These are phyloP conservation scores for Actinomucor elegans DNA, from an alignment of 371 early-diverging fungal genomes.

Conservation along the genomic window DNA sequence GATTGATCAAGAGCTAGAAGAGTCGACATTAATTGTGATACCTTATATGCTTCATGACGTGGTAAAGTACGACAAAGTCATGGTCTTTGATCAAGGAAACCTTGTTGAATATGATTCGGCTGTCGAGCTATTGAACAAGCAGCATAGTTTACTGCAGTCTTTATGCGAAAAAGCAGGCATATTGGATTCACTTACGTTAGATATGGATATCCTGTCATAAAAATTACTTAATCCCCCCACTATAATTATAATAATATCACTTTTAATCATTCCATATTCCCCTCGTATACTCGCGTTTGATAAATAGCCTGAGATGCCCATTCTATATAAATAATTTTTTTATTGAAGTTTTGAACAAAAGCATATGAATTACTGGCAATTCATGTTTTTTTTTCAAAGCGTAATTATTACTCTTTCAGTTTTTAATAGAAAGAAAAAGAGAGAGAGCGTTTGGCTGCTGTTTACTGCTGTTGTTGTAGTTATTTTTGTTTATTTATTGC, in stretches of 20 bases:
- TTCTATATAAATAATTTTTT: too few relatives aligned
- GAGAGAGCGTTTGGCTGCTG: too few relatives aligned
- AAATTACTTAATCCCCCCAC: neutral
- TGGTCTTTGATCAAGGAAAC: slow-evolving; percentile 65
- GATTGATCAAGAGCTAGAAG: slow-evolving; percentile 77
- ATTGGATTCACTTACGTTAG: slow-evolving; percentile 22
- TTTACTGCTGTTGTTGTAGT: neutral
- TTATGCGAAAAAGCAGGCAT: slow-evolving; percentile 37
- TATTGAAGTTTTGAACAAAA: too few relatives aligned
- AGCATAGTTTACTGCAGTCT: slow-evolving; percentile 30
- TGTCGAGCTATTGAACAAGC: slow-evolving; percentile 27
- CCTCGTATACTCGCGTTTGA: too few relatives aligned
- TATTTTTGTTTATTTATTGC: slow-evolving; percentile 23
- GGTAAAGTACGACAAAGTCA: slow-evolving; percentile 57
- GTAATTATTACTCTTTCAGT: too few relatives aligned
- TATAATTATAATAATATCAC: too few relatives aligned
- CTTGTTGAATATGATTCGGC: slow-evolving; percentile 84
- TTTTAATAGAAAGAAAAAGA: too few relatives aligned
- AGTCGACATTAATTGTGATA: slow-evolving; percentile 81
- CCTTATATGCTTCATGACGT: slow-evolving; percentile 77
- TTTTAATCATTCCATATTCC: too few relatives aligned
- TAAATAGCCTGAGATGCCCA: too few relatives aligned
- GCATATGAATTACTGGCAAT: too few relatives aligned
- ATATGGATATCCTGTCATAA: slow-evolving; percentile 15
- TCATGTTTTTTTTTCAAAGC: too few relatives aligned